phyloP scores from a whole-genome alignment of 192 early-diverging fungal species.

The Linnemannia exigua region DNA sequence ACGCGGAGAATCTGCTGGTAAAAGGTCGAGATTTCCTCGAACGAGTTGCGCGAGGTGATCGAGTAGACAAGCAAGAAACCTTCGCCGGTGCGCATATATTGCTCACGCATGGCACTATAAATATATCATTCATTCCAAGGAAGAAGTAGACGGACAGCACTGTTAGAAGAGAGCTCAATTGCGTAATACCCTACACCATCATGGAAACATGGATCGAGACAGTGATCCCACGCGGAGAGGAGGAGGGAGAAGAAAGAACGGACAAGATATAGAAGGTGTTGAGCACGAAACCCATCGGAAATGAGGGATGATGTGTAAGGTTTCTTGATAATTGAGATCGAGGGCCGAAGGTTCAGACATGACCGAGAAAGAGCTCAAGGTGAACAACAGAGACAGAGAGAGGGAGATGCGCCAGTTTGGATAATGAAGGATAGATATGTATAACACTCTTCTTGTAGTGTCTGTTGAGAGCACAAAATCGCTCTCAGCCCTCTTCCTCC shows the following conservation, averaged over 20 bases:
- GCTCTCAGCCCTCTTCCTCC: neutral
- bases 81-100: constrained; percentile 96
- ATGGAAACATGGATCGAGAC: neutral
- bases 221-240: neutral
- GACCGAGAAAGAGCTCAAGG: neutral
- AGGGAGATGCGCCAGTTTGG: neutral
- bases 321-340: constrained; percentile 4
- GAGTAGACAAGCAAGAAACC: constrained; percentile 94
- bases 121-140: neutral
- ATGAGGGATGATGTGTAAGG: neutral
- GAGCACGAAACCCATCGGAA: constrained; percentile 1
- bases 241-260: neutral
- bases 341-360: neutral
- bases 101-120: constrained; percentile 86
- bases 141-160: neutral
- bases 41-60: constrained; percentile 90
- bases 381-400: too few species aligned
- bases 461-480: neutral
- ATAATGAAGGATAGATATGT: neutral
- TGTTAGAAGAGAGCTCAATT: neutral
- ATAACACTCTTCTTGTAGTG: neutral
- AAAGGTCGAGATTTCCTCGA: constrained; percentile 90
- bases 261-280: neutral
- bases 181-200: neutral
- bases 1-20: constrained; percentile 92